Base-by-base conservation (phyloP, 306 rosid genomes). In the Casuarina glauca region DNA sequence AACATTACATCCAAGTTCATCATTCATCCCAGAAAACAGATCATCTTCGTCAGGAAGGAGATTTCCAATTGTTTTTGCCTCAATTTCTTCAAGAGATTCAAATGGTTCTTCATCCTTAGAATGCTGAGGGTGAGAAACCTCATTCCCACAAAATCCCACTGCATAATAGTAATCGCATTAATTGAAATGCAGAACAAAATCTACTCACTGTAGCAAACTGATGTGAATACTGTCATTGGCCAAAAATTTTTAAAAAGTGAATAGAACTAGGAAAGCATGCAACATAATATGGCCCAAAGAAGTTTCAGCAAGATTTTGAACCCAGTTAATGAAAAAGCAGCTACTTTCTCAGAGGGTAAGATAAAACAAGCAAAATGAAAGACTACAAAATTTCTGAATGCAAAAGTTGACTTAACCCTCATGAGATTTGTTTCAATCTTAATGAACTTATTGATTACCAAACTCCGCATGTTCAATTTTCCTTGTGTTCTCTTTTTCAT, bases 21-120 rank as follows among this genome's bases (percentile, higher is more conserved):
- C 87, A 74, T 46, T 45, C 79, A 90, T 82, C 61, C 97, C 97
- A 66, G 97, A 87, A 90, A 92, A 88, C 73, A 92, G 86, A 84
- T 90, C 97, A 80, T 87, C 94, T 73, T 92, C 97, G 67, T 92
- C 89, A 54, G 95, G 97, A 82, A 92, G 97, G 78, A 92, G 95
- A 86, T 88, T 88, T 75, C 97, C 95, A 73, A 88, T 92, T 44
- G 93, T 88, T 74, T 90, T 84, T 45, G 90, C 91, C 86, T 92
- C 93, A 76, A 84, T 82, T 85, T 88, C 91, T 82, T 84, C 87
- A 69, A 83, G 85, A 70, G 86, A 81, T 76, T 87, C 82, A 79
- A 76, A 78, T 1, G 90, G 87, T 64, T 90, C 91, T 80, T 90
- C 91, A 76, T 87, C 88, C 12, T 41, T 53, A 57, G 78, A 44